A percentile compares a stretch with the other conserved stretches of the same genome.
Evolutionary conservation across 2,329 filamentous ascomycete species (phyloP).

Genomic region (Colletotrichum melonis): DNA sequence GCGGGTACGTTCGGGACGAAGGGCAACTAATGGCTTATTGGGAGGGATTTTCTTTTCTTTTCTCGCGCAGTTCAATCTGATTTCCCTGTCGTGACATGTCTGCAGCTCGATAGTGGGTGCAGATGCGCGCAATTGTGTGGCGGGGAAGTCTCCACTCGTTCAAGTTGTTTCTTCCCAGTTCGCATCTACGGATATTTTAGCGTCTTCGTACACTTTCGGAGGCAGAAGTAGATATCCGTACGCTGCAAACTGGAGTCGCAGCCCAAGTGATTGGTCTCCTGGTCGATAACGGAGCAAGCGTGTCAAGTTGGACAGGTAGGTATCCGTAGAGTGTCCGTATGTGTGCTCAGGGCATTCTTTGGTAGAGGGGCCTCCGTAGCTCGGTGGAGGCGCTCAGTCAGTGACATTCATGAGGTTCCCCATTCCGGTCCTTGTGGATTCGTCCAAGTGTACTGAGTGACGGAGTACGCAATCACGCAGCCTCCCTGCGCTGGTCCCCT

Average conservation of each 20-base stretch:
- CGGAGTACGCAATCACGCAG: background rate
- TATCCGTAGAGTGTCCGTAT: background rate
- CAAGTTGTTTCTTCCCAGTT: background rate
- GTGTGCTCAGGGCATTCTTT: background rate
- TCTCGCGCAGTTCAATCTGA: background rate
- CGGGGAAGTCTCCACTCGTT: background rate
- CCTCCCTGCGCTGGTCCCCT: background rate
- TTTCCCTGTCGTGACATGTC: background rate
- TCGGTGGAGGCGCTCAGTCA: constrained; percentile 1
- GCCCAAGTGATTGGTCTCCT: background rate
- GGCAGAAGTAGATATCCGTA: background rate
- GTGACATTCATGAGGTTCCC: constrained; percentile 4
- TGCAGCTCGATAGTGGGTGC: constrained; percentile 9
- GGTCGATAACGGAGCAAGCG: background rate
- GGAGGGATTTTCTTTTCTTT: background rate
- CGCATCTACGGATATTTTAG: background rate
- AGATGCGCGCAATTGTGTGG: background rate
- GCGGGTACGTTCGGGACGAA: too few relatives aligned
- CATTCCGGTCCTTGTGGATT: background rate
- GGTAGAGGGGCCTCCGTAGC: background rate
- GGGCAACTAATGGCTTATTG: too few relatives aligned
- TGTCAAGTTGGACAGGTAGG: too few relatives aligned
- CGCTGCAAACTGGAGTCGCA: background rate
- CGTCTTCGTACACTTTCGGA: background rate
- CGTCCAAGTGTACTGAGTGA: background rate